Evolutionary conservation across 2,329 filamentous ascomycete species (phyloP).

Genomic region (Lecanicillium sp.): DNA sequence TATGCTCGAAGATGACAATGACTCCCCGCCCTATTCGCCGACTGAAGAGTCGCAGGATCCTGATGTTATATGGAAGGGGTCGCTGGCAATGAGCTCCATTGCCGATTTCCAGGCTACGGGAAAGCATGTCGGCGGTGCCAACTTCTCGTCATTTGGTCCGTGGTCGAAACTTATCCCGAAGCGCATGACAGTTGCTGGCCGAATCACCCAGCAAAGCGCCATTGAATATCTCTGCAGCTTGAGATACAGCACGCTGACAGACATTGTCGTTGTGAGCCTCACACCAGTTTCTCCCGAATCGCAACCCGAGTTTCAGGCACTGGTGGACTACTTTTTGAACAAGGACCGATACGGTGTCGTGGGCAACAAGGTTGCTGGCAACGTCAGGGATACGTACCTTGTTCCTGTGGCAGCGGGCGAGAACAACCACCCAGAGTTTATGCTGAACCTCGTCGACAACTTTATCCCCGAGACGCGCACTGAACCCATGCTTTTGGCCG

Average conservation of each 20-base stretch:
- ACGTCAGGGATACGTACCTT: constrained; percentile 85
- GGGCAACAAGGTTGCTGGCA: constrained; percentile 62
- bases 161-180: constrained; percentile 73
- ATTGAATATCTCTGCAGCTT: constrained; percentile 87
- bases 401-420: constrained; percentile 73
- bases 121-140: constrained; percentile 76
- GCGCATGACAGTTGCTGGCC: constrained; percentile 63
- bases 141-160: constrained; percentile 54
- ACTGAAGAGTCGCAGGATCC: constrained; percentile 63
- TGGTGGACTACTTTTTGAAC: constrained; percentile 82
- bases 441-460: constrained; percentile 82
- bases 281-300: constrained; percentile 55
- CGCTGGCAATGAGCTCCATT: constrained; percentile 67
- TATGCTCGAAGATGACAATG: constrained; percentile 72
- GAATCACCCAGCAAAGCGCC: constrained; percentile 75
- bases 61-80: constrained; percentile 70
- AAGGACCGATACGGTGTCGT: constrained; percentile 85
- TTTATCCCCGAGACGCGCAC: constrained; percentile 63
- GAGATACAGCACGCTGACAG: constrained; percentile 72
- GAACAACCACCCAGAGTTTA: constrained; percentile 70
- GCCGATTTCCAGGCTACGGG: constrained; percentile 71
- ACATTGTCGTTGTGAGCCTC: constrained; percentile 74
- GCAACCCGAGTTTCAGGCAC: constrained; percentile 56
- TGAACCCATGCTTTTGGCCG: constrained; percentile 72
- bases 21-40: constrained; percentile 77